Conservation (phyloP, 2,329 filamentous ascomycete genomes). For the Fonsecaea nubica region DNA sequence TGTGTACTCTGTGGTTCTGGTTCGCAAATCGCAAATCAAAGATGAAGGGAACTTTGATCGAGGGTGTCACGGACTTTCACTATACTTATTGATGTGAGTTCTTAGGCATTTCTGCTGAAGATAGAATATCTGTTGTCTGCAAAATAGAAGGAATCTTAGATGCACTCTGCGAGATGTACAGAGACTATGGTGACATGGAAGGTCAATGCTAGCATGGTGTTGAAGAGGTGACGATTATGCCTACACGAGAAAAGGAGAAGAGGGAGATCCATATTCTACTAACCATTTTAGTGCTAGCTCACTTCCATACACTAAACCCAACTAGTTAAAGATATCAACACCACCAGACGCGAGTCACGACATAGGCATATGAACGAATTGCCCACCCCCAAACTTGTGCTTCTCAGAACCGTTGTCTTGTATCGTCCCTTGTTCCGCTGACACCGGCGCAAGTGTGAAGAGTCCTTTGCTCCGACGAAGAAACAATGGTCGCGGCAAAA, state of each 20-base stretch:
- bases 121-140: background rate
- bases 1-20: conserved; percentile 38
- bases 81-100: conserved; percentile 38
- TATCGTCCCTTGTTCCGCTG: background rate
- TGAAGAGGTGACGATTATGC: background rate
- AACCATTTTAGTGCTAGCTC: background rate
- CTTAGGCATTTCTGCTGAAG: background rate
- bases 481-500: background rate
- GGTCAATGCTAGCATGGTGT: background rate
- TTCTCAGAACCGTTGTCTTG: background rate
- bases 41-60: conserved; percentile 31
- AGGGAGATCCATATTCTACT: background rate
- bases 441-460: background rate
- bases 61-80: conserved; percentile 36
- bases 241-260: background rate
- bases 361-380: background rate
- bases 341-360: background rate
- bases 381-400: background rate
- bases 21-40: conserved; percentile 33
- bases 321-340: background rate
- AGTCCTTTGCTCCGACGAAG: background rate
- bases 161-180: background rate
- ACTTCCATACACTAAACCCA: background rate
- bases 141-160: background rate
- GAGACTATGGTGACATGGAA: background rate